Evolutionary conservation across 345 rosid genomes (phyloP).

Genomic region (Populus nigra): DNA sequence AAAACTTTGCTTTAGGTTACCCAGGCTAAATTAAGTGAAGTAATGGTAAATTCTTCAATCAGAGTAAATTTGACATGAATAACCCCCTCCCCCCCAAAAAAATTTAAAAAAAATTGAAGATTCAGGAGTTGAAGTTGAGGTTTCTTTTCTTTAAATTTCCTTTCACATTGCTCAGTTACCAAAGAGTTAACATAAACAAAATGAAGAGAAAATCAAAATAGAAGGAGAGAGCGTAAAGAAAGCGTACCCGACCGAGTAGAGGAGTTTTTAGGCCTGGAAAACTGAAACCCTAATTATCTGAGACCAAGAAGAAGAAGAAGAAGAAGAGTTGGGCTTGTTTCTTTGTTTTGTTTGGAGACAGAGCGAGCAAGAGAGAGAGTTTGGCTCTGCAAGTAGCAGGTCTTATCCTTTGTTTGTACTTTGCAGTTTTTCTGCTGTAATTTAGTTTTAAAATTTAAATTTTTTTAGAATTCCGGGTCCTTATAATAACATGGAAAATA

Average conservation of each 20-base stretch:
- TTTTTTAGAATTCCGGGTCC: not conserved
- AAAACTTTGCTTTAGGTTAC: not conserved
- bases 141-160: not conserved
- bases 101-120: not conserved
- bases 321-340: not conserved
- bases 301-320: not conserved
- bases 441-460: not conserved
- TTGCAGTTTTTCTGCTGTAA: too few species aligned
- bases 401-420: constrained; percentile 18
- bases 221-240: not conserved
- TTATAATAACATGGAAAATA: not conserved
- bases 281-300: constrained; percentile 18
- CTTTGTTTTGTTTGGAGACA: too few species aligned
- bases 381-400: constrained; percentile 31
- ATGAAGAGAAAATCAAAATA: constrained; percentile 6
- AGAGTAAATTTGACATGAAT: not conserved
- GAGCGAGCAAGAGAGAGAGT: not conserved
- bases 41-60: constrained; percentile 10
- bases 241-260: constrained; percentile 23
- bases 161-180: constrained; percentile 6
- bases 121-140: not conserved
- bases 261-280: not conserved
- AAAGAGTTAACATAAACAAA: constrained; percentile 5
- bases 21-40: constrained; percentile 15
- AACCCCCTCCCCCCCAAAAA: too few species aligned